Conservation (phyloP, 768 basidiomycete genomes). For the Phylloporus arenicola region DNA sequence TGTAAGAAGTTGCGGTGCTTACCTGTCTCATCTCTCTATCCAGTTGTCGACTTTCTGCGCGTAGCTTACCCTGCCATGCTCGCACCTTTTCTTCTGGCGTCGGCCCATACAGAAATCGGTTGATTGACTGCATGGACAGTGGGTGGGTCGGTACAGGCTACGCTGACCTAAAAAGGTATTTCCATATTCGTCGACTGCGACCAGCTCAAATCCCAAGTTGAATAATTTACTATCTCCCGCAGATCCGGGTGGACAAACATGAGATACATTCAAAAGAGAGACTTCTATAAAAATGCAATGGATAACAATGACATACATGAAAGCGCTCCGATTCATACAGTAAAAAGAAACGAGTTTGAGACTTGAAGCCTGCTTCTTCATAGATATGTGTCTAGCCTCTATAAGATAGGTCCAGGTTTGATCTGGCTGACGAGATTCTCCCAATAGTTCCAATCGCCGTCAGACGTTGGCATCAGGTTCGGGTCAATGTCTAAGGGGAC, state of each 20-base stretch:
- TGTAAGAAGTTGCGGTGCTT: constrained; percentile 27
- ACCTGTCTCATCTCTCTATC: constrained; percentile 98
- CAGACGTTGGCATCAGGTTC: constrained; percentile 44
- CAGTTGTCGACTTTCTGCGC: constrained; percentile 72
- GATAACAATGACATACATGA: constrained; percentile 9
- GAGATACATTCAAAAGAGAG: background rate
- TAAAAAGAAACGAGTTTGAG: constrained; percentile 4
- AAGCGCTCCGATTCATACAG: background rate
- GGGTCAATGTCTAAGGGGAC: constrained; percentile 37
- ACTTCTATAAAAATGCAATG: background rate
- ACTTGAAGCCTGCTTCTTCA: constrained; percentile 9
- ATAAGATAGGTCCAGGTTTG: constrained; percentile 34
- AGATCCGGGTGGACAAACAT: background rate
- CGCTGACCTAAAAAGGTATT: constrained; percentile 12
- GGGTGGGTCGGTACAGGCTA: constrained; percentile 1
- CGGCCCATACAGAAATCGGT: constrained; percentile 92
- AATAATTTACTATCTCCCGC: background rate
- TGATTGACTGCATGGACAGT: constrained; percentile 72
- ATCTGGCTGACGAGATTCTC: constrained; percentile 64
- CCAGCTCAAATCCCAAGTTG: background rate
- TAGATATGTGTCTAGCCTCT: constrained; percentile 8
- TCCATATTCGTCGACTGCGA: constrained; percentile 6
- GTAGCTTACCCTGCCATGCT: constrained; percentile 86
- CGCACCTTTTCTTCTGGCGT: constrained; percentile 92
- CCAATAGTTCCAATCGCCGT: constrained; percentile 79